Conservation (phyloP, 2,329 filamentous ascomycete genomes). For the Penicillium sp. region DNA sequence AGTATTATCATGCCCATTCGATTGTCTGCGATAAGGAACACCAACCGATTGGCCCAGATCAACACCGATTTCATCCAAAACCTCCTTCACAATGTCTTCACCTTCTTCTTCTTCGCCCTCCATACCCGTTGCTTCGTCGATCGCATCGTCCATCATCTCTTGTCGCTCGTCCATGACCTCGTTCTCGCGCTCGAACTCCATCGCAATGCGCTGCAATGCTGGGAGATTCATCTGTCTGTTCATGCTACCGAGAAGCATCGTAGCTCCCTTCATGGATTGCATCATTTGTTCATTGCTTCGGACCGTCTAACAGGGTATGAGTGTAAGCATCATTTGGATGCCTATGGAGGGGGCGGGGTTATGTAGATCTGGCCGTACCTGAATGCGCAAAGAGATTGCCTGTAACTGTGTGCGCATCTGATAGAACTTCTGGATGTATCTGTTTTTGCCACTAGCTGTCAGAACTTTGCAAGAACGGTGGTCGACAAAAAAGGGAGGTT, state of each 20-base stretch:
- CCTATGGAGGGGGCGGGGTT: slow-evolving; percentile 1
- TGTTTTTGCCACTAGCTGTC: slow-evolving; percentile 31
- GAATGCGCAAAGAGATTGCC: slow-evolving; percentile 90
- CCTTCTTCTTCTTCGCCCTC: slow-evolving; percentile 84
- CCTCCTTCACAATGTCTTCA: slow-evolving; percentile 94
- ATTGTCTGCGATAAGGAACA: slow-evolving; percentile 21
- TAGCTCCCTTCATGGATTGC: slow-evolving; percentile 99
- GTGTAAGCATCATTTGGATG: slow-evolving; percentile 9
- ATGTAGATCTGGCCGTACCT: slow-evolving; percentile 56
- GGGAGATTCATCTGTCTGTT: slow-evolving; percentile 97
- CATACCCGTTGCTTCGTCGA: slow-evolving; percentile 92
- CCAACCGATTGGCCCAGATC: slow-evolving; percentile 86
- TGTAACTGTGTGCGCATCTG: slow-evolving; percentile 96
- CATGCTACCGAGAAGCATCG: slow-evolving; percentile 90
- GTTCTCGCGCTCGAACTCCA: slow-evolving; percentile 99
- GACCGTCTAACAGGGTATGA: slow-evolving; percentile 67
- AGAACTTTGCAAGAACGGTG: not conserved
- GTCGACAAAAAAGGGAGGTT: not conserved
- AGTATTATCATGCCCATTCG: not conserved
- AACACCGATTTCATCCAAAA: slow-evolving; percentile 93
- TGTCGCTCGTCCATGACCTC: slow-evolving; percentile 99
- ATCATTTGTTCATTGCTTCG: slow-evolving; percentile 99
- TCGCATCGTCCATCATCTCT: slow-evolving; percentile 99
- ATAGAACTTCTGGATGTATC: slow-evolving; percentile 98
- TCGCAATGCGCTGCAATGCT: slow-evolving; percentile 89